phyloP scores from a whole-genome alignment of 371 early-diverging fungal species.

The Nematocida sp. region DNA sequence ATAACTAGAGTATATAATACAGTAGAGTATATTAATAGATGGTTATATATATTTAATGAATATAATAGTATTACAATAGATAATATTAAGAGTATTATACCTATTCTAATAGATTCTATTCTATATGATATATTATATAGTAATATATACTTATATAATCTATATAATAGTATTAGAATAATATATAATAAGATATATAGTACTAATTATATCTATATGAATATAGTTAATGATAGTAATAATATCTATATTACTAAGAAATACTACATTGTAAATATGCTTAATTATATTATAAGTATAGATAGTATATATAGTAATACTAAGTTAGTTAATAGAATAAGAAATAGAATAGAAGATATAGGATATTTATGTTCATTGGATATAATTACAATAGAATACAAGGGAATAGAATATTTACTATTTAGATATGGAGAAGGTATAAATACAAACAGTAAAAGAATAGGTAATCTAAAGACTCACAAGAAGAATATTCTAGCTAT shows the following conservation, averaged over 20 bases:
- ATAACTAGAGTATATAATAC: neutral
- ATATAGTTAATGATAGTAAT: neutral
- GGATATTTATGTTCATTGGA: constrained; percentile 29
- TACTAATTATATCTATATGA: neutral
- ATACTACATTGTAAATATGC: constrained; percentile 9
- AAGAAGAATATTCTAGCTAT: neutral
- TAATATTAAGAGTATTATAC: constrained; percentile 17
- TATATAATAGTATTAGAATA: neutral
- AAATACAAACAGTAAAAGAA: neutral
- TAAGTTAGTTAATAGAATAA: neutral
- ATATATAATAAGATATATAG: neutral
- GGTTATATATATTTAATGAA: constrained; percentile 42
- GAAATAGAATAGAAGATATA: constrained; percentile 16
- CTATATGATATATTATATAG: constrained; percentile 15
- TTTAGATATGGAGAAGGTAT: constrained; percentile 24
- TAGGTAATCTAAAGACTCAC: neutral
- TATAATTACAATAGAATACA: constrained; percentile 6
- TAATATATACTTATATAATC: neutral
- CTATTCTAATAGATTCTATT: constrained; percentile 23
- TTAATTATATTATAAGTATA: constrained; percentile 34
- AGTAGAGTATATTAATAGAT: neutral
- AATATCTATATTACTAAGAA: constrained; percentile 33
- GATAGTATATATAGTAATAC: constrained; percentile 1
- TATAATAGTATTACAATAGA: neutral
- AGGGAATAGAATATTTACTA: constrained; percentile 10